Conservation (phyloP, 2,329 filamentous ascomycete species). For the Aspergillus sp. region DNA sequence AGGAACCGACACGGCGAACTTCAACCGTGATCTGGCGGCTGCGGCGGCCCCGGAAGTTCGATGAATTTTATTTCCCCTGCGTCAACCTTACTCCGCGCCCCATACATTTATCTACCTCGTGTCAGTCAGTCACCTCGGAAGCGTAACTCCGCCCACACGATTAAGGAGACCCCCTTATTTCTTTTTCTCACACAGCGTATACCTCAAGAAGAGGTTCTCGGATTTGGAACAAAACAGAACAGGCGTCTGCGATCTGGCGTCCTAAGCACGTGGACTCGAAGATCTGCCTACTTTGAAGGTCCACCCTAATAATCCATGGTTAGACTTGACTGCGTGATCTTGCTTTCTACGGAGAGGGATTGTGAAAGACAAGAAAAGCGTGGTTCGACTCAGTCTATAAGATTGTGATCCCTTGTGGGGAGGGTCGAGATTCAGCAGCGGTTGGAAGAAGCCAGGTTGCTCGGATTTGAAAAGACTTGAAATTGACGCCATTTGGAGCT, state of each 20-base stretch:
- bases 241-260: neutral
- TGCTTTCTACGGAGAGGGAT: neutral
- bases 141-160: neutral
- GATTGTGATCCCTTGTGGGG: constrained; percentile 3
- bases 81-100: neutral
- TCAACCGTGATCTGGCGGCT: constrained; percentile 34
- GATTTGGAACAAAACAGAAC: too few species aligned
- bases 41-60: constrained; percentile 35
- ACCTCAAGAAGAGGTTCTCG: neutral
- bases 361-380: neutral
- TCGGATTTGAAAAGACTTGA: neutral
- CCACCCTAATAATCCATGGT: neutral
- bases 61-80: constrained; percentile 15
- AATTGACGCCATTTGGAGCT: neutral
- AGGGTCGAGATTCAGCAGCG: neutral
- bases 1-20: constrained; percentile 26
- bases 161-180: neutral
- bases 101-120: neutral
- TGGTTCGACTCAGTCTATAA: neutral
- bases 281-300: neutral
- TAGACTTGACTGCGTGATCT: neutral
- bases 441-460: neutral
- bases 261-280: neutral
- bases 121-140: neutral
- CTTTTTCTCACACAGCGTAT: neutral